Evolutionary conservation across 2,329 filamentous ascomycete species (phyloP), one percentile per base, ranked within the genome.

Genomic region (Phaeosphaeria sp.): DNA sequence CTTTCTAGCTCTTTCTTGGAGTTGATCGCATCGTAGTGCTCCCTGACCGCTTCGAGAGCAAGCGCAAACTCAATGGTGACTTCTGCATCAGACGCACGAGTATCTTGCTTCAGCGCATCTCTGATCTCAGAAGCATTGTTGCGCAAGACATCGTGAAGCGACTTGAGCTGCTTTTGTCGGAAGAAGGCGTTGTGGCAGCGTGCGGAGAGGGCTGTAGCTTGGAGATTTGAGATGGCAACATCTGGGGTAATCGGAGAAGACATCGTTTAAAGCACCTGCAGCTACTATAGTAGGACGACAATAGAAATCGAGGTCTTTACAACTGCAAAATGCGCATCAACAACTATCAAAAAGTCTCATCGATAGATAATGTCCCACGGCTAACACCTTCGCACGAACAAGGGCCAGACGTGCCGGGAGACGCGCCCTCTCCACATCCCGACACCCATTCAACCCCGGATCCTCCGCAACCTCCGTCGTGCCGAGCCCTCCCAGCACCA

Each of bases 161-260:
- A 65, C 55, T 81, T 75, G 8, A 84, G 74, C 62, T 84, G 78
- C 33, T 77, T 75, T 63, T 81, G 80, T 11, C 80, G 75, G 57
- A 81, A 82, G 56, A 77, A 77, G n/a, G 79, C 61, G 57, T 81
- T 84, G 47, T 78, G 73, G 11, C 77, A 75, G 49, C 81, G 77
- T 24, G 78, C 78, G 49, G 83, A 80, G 9, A 80, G 77, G 11
- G 79, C 77, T 8, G 81, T 79, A 5, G 77, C 76, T 49, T 76
- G 72, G 13, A 82, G 64, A 25, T 61, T 63, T 51, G 66, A 67
- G 42, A 76, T 43, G 40, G 65, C 59, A 33, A 55, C 53, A 46
- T 68, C 64, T 27, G 75, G 71, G 18, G 61, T 63, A 17, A 56
- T 47, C 18, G 60, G 58, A 22, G 66, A 64, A 48, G 60, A 33